Base-by-base conservation (phyloP, 2,329 filamentous ascomycete species). In the Penicillium sp. region DNA sequence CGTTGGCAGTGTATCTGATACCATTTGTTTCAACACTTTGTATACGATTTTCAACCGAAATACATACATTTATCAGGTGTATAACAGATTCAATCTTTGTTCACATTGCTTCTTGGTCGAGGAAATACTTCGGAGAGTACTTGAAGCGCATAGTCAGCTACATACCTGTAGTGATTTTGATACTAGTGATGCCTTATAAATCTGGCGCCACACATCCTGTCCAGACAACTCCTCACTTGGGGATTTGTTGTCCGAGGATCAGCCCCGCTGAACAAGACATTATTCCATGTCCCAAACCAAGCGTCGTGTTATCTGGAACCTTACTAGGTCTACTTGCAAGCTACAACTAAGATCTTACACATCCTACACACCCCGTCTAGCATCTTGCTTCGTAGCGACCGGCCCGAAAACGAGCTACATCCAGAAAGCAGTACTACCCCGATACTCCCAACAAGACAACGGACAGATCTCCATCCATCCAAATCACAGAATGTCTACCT, bases 41-140 rank as follows among this genome's bases (percentile, higher is more conserved):
- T 61, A 56, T 61, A 58, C 48, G 14, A 35, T 42, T 44, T 51
- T 58, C 52, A 60, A 58, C 55, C 27, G 14, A n/a, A 39, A 74
- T 75, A 56, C 69, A 74, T 71, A n/a, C n/a, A n/a, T 23, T 23
- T 23, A 75, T 77, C 67, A 63, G 35, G 23, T 30, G 42, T 32
- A 44, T 30, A n/a, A 43, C 7, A 54, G 27, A 40, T 48, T 26
- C 19, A 43, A 30, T 36, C n/a, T 38, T 38, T 9, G 6, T 51
- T n/a, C 13, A 3, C 9, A 30, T 36, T 26, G 18, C 7, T 11
- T 36, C 7, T n/a, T 7, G 3, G 23, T 46, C 14, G 7, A 14
- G 2, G 5, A 14, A 50, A 29, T 43, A 35, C n/a, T 18, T 29
- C 19, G 27, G 47, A 30, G 40, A 18, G 18, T 2, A 49, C 7